Conservation (phyloP, 108 stramenopile species). For the Craspedostauros australis region DNA sequence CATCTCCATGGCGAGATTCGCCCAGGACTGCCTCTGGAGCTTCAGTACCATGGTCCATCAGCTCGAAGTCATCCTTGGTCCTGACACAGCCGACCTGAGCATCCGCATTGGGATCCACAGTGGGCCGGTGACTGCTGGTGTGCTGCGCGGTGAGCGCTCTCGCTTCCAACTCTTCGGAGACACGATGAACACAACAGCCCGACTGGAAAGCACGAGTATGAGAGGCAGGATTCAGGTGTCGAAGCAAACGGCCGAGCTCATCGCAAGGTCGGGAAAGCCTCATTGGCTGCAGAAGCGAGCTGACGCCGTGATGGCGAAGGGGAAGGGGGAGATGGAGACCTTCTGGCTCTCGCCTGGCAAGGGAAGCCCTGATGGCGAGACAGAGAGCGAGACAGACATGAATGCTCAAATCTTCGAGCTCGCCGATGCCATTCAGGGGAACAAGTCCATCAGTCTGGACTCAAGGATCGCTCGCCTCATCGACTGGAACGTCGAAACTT, state of each 20-base stretch:
- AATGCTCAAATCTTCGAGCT: too few relatives aligned
- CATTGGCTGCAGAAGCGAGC: constrained; percentile 31
- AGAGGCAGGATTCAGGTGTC: constrained; percentile 26
- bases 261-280: constrained; percentile 7
- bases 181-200: constrained; percentile 23
- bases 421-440: too few relatives aligned
- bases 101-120: constrained; percentile 9
- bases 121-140: constrained; percentile 14
- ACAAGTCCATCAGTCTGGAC: too few relatives aligned
- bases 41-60: background rate
- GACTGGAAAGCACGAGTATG: constrained; percentile 40
- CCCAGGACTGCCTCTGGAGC: constrained; percentile 5
- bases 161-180: constrained; percentile 19
- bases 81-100: constrained; percentile 5
- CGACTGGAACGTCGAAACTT: constrained; percentile 30
- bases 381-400: too few relatives aligned
- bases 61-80: constrained; percentile 4
- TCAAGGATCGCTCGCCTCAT: constrained; percentile 15
- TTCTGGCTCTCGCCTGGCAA: too few relatives aligned
- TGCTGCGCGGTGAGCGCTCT: constrained; percentile 7
- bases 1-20: constrained; percentile 11
- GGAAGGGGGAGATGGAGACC: constrained; percentile 48
- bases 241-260: constrained; percentile 28
- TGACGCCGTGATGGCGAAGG: constrained; percentile 28
- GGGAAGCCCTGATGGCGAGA: too few relatives aligned